Conservation (phyloP, 176 grass and related monocot species). For the Triticum turgidum region DNA sequence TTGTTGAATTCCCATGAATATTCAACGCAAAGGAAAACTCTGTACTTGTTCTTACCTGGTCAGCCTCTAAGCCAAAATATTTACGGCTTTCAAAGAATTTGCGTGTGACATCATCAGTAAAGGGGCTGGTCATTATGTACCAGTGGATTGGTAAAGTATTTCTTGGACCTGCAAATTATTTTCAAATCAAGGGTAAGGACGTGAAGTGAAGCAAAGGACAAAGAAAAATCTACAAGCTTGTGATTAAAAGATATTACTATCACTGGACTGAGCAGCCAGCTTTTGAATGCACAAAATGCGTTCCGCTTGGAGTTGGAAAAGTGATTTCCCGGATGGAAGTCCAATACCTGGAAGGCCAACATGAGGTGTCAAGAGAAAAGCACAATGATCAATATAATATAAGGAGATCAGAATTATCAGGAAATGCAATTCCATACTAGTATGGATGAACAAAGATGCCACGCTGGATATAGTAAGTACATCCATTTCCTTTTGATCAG, state of each 20-base stretch:
- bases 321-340: conserved; percentile 93
- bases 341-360: conserved; percentile 57
- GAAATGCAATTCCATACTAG: background rate
- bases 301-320: conserved; percentile 99
- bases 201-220: background rate
- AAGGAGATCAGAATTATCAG: conserved; percentile 5
- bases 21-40: background rate
- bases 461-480: background rate
- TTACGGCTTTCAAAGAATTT: conserved; percentile 87
- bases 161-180: conserved; percentile 52
- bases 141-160: conserved; percentile 67
- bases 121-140: conserved; percentile 99
- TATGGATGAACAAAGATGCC: background rate
- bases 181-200: conserved; percentile 14
- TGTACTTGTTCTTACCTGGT: conserved; percentile 60
- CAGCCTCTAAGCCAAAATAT: conserved; percentile 93
- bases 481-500: background rate
- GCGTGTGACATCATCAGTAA: conserved; percentile 76
- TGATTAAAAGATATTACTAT: conserved; percentile 48
- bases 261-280: conserved; percentile 88
- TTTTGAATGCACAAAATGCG: conserved; percentile 86
- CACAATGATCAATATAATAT: background rate
- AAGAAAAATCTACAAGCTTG: background rate
- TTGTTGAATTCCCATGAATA: background rate
- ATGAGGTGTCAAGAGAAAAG: background rate